Conservation (phyloP, 192 early-diverging fungal species). For the Coemansia sp. region DNA sequence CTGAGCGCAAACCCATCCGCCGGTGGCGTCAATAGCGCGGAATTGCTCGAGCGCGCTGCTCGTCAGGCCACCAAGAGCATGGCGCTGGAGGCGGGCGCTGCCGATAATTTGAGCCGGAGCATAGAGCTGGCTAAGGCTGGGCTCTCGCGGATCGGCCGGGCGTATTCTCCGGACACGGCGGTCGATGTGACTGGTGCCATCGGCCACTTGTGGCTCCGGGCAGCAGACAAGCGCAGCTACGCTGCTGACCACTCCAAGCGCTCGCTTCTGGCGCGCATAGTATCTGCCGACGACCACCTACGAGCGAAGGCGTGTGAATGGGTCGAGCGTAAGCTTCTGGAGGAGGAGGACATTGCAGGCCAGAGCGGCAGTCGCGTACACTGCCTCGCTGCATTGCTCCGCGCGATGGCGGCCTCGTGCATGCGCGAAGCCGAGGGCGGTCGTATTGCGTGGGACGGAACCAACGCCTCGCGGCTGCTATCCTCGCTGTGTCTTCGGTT, state of each 20-base stretch:
- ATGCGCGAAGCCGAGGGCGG: not conserved
- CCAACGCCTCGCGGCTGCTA: not conserved
- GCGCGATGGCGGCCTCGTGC: slow-evolving; percentile 2
- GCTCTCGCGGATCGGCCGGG: slow-evolving; percentile 8
- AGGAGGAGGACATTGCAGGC: not conserved
- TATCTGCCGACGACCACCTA: slow-evolving; percentile 16
- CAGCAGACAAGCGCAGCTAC: not conserved
- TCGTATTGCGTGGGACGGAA: slow-evolving; percentile 21
- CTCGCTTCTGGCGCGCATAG: slow-evolving; percentile 22
- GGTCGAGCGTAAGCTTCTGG: not conserved
- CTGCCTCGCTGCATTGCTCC: slow-evolving; percentile 16
- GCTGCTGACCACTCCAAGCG: not conserved
- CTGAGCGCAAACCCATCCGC: not conserved
- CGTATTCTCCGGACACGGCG: not conserved
- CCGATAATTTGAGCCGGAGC: not conserved
- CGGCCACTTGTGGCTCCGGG: slow-evolving; percentile 9
- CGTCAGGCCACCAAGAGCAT: not conserved
- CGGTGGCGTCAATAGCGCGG: not conserved
- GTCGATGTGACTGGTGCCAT: slow-evolving; percentile 9
- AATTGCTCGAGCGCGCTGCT: slow-evolving; percentile 19
- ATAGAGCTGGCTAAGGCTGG: not conserved
- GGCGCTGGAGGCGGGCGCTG: not conserved
- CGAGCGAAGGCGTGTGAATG: slow-evolving; percentile 16
- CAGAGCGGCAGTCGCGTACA: not conserved
- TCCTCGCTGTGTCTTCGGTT: slow-evolving; percentile 13